Percentiles rank a stretch among this genome's conserved stretches.
Conservation (phyloP, 1,284 basidiomycete species). For the Gastroboletus turbinatus region DNA sequence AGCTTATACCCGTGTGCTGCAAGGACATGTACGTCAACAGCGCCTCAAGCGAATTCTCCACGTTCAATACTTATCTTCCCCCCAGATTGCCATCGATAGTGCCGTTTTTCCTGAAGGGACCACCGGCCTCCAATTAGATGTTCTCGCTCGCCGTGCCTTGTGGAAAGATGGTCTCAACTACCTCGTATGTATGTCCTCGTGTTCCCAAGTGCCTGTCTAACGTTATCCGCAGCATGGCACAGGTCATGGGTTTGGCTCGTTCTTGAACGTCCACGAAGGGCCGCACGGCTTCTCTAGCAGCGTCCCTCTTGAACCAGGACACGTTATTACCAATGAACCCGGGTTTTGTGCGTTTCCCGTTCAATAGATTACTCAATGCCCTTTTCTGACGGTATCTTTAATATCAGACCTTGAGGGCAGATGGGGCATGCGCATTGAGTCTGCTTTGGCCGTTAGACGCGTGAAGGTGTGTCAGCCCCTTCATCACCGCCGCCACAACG, state of each 20-base stretch:
- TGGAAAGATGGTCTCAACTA: conserved; percentile 92
- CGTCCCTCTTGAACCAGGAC: conserved; percentile 73
- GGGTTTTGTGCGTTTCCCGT: conserved; percentile 66
- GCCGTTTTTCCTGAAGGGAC: conserved; percentile 89
- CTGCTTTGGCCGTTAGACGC: conserved; percentile 69
- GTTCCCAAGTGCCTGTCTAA: conserved; percentile 8
- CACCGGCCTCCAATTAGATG: conserved; percentile 77
- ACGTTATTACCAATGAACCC: conserved; percentile 88
- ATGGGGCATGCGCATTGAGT: conserved; percentile 92
- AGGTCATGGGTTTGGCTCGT: conserved; percentile 81
- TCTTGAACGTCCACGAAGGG: conserved; percentile 78
- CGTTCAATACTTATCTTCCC: conserved; percentile 19
- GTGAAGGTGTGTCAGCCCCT: conserved; percentile 53
- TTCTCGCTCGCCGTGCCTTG: conserved; percentile 80
- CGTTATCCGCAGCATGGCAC: conserved; percentile 66
- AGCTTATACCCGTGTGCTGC: conserved; percentile 92
- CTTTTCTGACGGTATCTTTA: conserved; percentile 11
- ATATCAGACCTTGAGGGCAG: conserved; percentile 71
- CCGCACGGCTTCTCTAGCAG: conserved; percentile 69
- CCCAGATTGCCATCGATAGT: conserved; percentile 86
- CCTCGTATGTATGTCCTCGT: conserved; percentile 46
- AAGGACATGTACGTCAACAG: conserved; percentile 79
- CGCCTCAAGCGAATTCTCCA: conserved; percentile 19
- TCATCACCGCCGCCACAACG: conserved; percentile 1
- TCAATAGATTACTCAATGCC: conserved; percentile 15